Conservation (phyloP, 805 yeast genomes). For the Candida nanaspora region DNA sequence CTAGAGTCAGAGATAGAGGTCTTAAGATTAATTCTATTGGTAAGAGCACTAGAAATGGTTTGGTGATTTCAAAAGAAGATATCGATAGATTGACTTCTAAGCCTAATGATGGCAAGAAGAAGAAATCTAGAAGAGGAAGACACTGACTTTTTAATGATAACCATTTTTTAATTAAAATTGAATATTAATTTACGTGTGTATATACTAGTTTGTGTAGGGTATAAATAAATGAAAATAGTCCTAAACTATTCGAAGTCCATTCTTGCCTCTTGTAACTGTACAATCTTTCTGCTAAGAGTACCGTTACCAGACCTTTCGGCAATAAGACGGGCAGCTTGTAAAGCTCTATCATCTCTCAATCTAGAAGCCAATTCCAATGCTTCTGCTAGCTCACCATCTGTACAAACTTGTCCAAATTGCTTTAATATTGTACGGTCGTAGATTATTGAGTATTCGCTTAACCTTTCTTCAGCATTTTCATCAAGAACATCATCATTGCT, state of each 20-base stretch:
- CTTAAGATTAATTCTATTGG: slow-evolving; percentile 74
- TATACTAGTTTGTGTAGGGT: no score
- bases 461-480: slow-evolving; percentile 35
- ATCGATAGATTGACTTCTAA: slow-evolving; percentile 39
- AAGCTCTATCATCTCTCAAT: slow-evolving; percentile 69
- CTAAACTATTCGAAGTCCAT: slow-evolving; percentile 24
- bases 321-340: slow-evolving; percentile 77
- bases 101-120: slow-evolving; percentile 10
- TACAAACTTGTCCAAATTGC: slow-evolving; percentile 68
- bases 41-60: slow-evolving; percentile 68
- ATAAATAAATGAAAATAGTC: no score
- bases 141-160: no score
- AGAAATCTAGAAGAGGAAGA: slow-evolving; percentile 2
- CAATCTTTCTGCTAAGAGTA: slow-evolving; percentile 45
- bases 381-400: slow-evolving; percentile 52
- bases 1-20: slow-evolving; percentile 61
- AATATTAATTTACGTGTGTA: no score
- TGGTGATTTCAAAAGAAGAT: slow-evolving; percentile 61
- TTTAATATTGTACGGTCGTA: slow-evolving; percentile 76
- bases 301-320: slow-evolving; percentile 64
- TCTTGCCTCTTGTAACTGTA: slow-evolving; percentile 44
- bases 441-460: slow-evolving; percentile 44
- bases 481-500: slow-evolving; percentile 30
- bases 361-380: slow-evolving; percentile 66
- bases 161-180: no score